These are phyloP conservation scores for Volutella citrinella DNA, from an alignment of 2,329 filamentous ascomycete species.

Conservation along the genomic window DNA sequence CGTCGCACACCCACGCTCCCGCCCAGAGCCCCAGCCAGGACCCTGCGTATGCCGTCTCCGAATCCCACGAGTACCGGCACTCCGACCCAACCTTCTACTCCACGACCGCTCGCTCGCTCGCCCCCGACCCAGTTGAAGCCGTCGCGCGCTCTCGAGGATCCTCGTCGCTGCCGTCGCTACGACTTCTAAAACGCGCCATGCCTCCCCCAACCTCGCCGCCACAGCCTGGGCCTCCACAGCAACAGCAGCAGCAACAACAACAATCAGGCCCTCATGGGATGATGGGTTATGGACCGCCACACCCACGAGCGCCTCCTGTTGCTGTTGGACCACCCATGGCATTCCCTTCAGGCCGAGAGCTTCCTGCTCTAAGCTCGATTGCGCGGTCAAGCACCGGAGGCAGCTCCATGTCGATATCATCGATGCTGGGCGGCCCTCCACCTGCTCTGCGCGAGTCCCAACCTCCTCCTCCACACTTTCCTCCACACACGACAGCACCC, in stretches of 20 bases:
- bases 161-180: slow-evolving; percentile 41
- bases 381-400: slow-evolving; percentile 43
- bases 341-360: slow-evolving; percentile 49
- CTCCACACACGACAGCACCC: slow-evolving; percentile 38
- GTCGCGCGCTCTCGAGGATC: slow-evolving; percentile 43
- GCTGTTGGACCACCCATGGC: slow-evolving; percentile 42
- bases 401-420: slow-evolving; percentile 61
- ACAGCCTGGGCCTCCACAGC: slow-evolving; percentile 31
- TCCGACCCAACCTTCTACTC: slow-evolving; percentile 43
- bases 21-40: slow-evolving; percentile 22
- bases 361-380: slow-evolving; percentile 50
- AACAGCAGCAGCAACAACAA: slow-evolving; percentile 25
- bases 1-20: slow-evolving; percentile 17
- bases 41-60: slow-evolving; percentile 30
- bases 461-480: slow-evolving; percentile 39
- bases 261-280: slow-evolving; percentile 26
- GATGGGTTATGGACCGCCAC: slow-evolving; percentile 42
- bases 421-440: slow-evolving; percentile 55
- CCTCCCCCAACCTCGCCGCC: slow-evolving; percentile 45
- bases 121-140: slow-evolving; percentile 31
- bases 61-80: slow-evolving; percentile 31
- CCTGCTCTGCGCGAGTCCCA: slow-evolving; percentile 41
- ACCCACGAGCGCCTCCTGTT: slow-evolving; percentile 42
- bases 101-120: slow-evolving; percentile 27
- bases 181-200: slow-evolving; percentile 40